A percentile compares a stretch with the other conserved stretches of the same genome.
phyloP scores from a whole-genome alignment of 2,329 filamentous ascomycete genomes.

The Gyromitra esculenta region DNA sequence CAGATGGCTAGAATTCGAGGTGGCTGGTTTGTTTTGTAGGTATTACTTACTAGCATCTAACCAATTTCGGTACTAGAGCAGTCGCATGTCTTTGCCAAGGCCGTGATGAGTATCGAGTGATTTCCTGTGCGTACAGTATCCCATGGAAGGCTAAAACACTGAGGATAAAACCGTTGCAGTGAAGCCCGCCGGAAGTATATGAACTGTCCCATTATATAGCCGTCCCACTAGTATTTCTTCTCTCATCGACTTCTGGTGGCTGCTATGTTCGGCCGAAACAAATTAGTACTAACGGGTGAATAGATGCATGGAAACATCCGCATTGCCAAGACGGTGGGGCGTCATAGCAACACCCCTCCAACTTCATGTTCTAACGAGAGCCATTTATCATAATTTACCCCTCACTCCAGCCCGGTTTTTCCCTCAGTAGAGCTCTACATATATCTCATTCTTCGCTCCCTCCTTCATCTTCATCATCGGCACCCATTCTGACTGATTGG shows the following conservation, averaged over 20 bases:
- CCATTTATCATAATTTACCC: constrained; percentile 45
- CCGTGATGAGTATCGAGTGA: constrained; percentile 16
- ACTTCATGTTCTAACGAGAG: constrained; percentile 33
- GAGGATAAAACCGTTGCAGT: constrained; percentile 20
- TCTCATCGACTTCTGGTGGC: not conserved
- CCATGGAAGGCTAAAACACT: constrained; percentile 34
- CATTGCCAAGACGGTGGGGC: constrained; percentile 43
- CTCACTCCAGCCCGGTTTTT: constrained; percentile 37
- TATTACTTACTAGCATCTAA: not conserved
- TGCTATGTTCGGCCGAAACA: constrained; percentile 37
- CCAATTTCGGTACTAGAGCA: not conserved
- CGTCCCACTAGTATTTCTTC: constrained; percentile 18
- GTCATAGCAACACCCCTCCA: constrained; percentile 45
- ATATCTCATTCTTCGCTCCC: constrained; percentile 18
- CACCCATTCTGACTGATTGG: constrained; percentile 20
- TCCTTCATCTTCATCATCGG: constrained; percentile 12
- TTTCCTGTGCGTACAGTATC: constrained; percentile 12
- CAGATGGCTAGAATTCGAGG: not conserved
- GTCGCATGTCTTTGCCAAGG: not conserved
- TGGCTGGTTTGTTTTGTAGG: not conserved
- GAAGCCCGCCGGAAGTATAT: not conserved
- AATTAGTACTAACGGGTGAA: constrained; percentile 40
- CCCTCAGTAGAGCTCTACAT: constrained; percentile 43
- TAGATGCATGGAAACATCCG: constrained; percentile 43
- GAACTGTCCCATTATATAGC: constrained; percentile 21